Conservation (phyloP, 257 asterid species). For the Nicotiana tomentosiformis region DNA sequence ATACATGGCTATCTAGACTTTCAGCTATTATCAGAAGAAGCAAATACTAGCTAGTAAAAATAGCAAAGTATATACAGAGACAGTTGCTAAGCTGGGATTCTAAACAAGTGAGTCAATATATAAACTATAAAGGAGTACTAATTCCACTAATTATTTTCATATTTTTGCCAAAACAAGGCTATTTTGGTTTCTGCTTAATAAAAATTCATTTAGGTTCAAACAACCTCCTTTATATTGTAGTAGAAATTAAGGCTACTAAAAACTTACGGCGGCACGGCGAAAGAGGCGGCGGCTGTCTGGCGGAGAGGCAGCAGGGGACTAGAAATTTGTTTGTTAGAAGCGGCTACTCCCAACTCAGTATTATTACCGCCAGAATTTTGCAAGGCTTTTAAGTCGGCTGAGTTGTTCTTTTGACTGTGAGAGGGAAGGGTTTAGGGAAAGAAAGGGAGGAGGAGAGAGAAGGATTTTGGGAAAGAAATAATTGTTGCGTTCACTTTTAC, state of each 20-base stretch:
- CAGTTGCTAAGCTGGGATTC: background rate
- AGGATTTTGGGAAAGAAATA: background rate
- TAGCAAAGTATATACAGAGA: background rate
- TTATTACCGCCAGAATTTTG: background rate
- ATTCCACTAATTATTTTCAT: background rate
- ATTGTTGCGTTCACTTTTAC: too few relatives aligned
- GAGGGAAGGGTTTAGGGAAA: background rate
- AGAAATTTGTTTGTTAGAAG: background rate
- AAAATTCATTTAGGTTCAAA: background rate
- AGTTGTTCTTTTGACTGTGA: background rate
- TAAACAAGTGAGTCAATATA: background rate
- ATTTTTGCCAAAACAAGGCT: too few relatives aligned
- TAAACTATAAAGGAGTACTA: background rate
- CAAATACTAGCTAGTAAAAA: background rate
- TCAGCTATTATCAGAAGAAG: background rate
- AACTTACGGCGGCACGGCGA: background rate
- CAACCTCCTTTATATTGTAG: background rate
- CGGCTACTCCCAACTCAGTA: background rate
- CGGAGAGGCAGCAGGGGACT: too few relatives aligned
- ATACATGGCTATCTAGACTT: background rate
- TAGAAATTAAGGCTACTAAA: background rate
- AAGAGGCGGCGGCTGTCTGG: too few relatives aligned
- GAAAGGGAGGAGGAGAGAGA: background rate
- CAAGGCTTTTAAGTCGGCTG: background rate
- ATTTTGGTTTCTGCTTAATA: background rate